Base-by-base conservation (phyloP, 352 stramenopile genomes). In the Phytophthora pini region DNA sequence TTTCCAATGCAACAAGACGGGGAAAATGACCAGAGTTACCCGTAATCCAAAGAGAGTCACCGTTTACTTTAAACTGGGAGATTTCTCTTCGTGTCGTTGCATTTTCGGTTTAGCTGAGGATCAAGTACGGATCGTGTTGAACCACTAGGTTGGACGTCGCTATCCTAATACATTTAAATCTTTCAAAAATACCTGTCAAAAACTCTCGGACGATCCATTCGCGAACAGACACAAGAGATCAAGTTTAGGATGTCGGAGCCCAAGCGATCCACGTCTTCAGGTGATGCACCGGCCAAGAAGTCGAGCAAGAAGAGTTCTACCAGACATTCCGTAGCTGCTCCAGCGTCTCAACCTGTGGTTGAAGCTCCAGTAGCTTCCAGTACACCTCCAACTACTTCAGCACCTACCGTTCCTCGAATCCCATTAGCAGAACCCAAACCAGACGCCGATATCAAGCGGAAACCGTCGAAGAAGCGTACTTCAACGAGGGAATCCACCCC, bases 391-490 rank as follows among this genome's bases (percentile, higher is more conserved):
- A 54, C 49, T 4, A 54, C 58, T 22, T 53, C 71, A 5, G 61
- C 69, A 12, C 72, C 76, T 10, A 65, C 56, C 0, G 50, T 88
- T 38, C 77, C 77, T 61, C 79, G 79, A 5, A 81, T 86, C 13
- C 60, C 51, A 3, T 56, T 88, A 13, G 69, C 79, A 1, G 79
- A 88, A 57, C 77, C 79, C 9, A 88, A 88, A 48, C 29, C 57
- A 9, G 62, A 68, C 5, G 20, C 4, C 7, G 66, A 82, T 10
- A 26, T 41, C 17, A 86, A 77, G 48, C 67, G 51, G 1, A 71
- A 68, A 8, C 34, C 74, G 26, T 79, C 79, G 1, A 88, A 88
- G 57, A 88, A 88, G 40, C 68, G 79, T 1, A 85, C 68, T 7
- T 69, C 63, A 29, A 34, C 15, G 12, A 26, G 54, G 51, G 48